These are phyloP conservation scores for Mucor plumbeus DNA, from an alignment of 371 early-diverging fungal genomes.

Conservation along the genomic window DNA sequence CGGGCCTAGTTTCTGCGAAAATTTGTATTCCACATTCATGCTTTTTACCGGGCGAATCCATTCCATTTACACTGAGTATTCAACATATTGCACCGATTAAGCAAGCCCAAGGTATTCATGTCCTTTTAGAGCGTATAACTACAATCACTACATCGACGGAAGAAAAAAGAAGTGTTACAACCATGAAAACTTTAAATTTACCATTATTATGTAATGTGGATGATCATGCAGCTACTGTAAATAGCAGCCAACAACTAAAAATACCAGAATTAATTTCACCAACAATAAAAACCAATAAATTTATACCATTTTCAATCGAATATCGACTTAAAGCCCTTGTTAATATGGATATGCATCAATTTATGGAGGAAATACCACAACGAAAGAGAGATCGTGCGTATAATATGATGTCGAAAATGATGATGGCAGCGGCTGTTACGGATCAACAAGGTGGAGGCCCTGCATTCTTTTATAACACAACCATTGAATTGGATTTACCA, in stretches of 20 bases:
- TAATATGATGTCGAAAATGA: constrained; percentile 19
- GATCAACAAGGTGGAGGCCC: constrained; percentile 10
- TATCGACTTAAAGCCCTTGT: constrained; percentile 33
- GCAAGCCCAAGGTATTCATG: constrained; percentile 29
- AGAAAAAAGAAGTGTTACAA: constrained; percentile 18
- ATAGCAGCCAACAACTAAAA: constrained; percentile 1
- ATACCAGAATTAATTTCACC: neutral
- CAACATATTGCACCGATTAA: constrained; percentile 36
- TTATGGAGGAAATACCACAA: constrained; percentile 14
- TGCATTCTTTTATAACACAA: constrained; percentile 15
- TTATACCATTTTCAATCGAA: constrained; percentile 23
- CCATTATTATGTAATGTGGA: constrained; percentile 33
- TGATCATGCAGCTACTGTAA: constrained; percentile 9
- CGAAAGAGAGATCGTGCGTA: constrained; percentile 22
- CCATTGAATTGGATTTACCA: constrained; percentile 20
- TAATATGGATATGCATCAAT: constrained; percentile 24
- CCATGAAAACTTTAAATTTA: constrained; percentile 17
- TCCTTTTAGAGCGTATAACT: constrained; percentile 30
- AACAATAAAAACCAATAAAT: constrained; percentile 2
- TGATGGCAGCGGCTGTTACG: constrained; percentile 1
- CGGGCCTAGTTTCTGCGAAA: constrained; percentile 25
- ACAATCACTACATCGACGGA: constrained; percentile 8
- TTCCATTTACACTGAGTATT: constrained; percentile 28
- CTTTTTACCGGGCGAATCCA: constrained; percentile 31
- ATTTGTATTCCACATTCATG: constrained; percentile 29